phyloP scores from a whole-genome alignment of 2,329 filamentous ascomycete genomes.

The Stachybotrys chartarum region DNA sequence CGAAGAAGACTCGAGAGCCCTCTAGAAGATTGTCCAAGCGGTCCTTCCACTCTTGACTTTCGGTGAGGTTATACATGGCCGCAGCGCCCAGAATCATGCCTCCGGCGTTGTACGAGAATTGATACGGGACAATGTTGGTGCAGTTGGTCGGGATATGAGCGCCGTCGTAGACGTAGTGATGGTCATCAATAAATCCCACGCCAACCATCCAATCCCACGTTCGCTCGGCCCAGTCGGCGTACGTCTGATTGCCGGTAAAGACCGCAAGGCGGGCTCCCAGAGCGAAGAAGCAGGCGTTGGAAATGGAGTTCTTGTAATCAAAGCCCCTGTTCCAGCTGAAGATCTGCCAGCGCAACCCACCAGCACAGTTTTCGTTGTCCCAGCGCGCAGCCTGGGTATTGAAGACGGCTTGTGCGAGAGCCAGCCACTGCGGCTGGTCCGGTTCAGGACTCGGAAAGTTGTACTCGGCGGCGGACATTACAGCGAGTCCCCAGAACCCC shows the following conservation, averaged over 20 bases:
- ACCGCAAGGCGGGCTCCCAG: slow-evolving; percentile 61
- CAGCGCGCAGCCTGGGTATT: slow-evolving; percentile 70
- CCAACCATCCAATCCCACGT: slow-evolving; percentile 62
- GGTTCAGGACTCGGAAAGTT: slow-evolving; percentile 54
- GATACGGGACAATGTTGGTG: slow-evolving; percentile 48
- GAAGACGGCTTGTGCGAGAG: slow-evolving; percentile 72
- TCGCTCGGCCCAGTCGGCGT: slow-evolving; percentile 68
- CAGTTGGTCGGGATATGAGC: slow-evolving; percentile 51
- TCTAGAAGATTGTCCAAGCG: slow-evolving; percentile 50
- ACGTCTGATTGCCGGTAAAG: slow-evolving; percentile 72
- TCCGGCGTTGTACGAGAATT: slow-evolving; percentile 66
- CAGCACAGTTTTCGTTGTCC: slow-evolving; percentile 62
- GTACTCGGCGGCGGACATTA: slow-evolving; percentile 64
- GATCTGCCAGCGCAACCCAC: slow-evolving; percentile 79
- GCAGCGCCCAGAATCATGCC: slow-evolving; percentile 59
- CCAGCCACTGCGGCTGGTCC: slow-evolving; percentile 57
- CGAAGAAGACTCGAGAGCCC: slow-evolving; percentile 48
- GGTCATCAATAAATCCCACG: slow-evolving; percentile 50
- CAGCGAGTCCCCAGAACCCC: slow-evolving; percentile 65
- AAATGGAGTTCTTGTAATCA: slow-evolving; percentile 66
- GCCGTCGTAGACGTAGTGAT: slow-evolving; percentile 58
- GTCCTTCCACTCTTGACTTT: slow-evolving; percentile 46
- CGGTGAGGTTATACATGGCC: slow-evolving; percentile 60
- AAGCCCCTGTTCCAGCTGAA: slow-evolving; percentile 77
- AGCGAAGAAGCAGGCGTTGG: slow-evolving; percentile 56